phyloP scores from a whole-genome alignment of 345 rosid species.

The Tarenaya hassleriana region DNA sequence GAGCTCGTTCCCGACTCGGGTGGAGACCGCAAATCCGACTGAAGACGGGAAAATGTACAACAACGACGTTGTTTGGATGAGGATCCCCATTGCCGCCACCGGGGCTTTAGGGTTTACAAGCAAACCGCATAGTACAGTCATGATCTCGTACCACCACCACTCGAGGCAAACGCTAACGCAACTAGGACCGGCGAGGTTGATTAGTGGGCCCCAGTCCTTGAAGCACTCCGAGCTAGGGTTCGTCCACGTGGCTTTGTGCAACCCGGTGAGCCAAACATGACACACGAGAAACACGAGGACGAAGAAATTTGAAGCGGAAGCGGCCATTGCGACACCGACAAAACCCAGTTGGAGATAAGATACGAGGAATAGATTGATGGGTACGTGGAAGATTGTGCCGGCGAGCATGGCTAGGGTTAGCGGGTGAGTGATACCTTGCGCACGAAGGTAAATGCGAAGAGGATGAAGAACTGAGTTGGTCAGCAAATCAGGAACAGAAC shows the following conservation, averaged over 20 bases:
- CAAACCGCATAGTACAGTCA: slow-evolving; percentile 83
- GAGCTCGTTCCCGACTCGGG: slow-evolving; percentile 92
- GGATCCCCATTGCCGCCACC: slow-evolving; percentile 87
- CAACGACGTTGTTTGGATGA: slow-evolving; percentile 89
- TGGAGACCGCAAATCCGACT: slow-evolving; percentile 69
- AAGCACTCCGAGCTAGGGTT: slow-evolving; percentile 66
- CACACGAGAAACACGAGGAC: slow-evolving; percentile 44
- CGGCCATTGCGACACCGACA: slow-evolving; percentile 68
- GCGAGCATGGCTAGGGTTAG: slow-evolving; percentile 59
- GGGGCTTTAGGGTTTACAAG: slow-evolving; percentile 55
- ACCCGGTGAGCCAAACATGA: slow-evolving; percentile 42
- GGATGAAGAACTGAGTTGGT: slow-evolving; percentile 79
- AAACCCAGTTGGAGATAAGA: slow-evolving; percentile 51
- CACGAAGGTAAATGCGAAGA: slow-evolving; percentile 97
- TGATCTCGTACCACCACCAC: slow-evolving; percentile 93
- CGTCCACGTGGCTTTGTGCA: slow-evolving; percentile 63
- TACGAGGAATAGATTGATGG: slow-evolving; percentile 54
- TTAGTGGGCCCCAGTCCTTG: slow-evolving; percentile 69
- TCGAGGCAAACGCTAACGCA: slow-evolving; percentile 85
- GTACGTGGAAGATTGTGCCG: slow-evolving; percentile 66
- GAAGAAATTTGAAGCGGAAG: slow-evolving; percentile 55
- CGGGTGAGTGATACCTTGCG: slow-evolving; percentile 86
- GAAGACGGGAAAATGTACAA: slow-evolving; percentile 88
- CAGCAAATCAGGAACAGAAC: slow-evolving; percentile 74
- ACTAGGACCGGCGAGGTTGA: slow-evolving; percentile 73